Evolutionary conservation across 2,329 filamentous ascomycete species (phyloP).

Genomic region (Venturia pyrina): DNA sequence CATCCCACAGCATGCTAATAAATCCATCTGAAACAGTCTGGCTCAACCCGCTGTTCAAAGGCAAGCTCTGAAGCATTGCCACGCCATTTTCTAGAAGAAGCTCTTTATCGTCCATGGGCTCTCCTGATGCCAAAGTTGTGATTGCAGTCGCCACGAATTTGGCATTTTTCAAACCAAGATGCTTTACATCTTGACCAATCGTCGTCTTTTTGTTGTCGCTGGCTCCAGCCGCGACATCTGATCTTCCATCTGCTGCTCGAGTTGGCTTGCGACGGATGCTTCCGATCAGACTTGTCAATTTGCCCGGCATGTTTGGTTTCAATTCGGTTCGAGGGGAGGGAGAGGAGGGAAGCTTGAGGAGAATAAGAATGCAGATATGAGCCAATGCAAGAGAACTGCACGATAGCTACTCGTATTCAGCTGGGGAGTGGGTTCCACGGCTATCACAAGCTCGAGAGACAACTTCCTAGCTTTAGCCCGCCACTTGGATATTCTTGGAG

Average conservation of each 20-base stretch:
- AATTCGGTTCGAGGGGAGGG: background rate
- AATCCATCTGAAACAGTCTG: conserved; percentile 40
- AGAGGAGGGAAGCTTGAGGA: too few relatives aligned
- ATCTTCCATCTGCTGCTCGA: conserved; percentile 35
- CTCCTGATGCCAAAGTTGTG: conserved; percentile 33
- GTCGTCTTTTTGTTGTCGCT: conserved; percentile 29
- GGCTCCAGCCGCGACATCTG: conserved; percentile 21
- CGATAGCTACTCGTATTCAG: background rate
- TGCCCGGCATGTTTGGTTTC: conserved; percentile 16
- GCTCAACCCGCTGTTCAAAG: conserved; percentile 39
- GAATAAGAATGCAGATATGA: too few relatives aligned
- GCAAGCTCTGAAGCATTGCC: conserved; percentile 41
- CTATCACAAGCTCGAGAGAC: background rate
- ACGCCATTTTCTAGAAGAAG: conserved; percentile 42
- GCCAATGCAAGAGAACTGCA: too few relatives aligned
- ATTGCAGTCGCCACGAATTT: conserved; percentile 31
- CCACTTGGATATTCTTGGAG: background rate
- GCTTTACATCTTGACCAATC: conserved; percentile 30
- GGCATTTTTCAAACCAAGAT: conserved; percentile 30
- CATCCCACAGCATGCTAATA: conserved; percentile 43
- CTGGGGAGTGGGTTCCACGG: background rate
- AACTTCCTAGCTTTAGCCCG: too few relatives aligned
- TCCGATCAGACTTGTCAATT: conserved; percentile 34
- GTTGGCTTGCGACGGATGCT: conserved; percentile 38
- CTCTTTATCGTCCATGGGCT: conserved; percentile 38